These are phyloP conservation scores for Penicillium rolfsii DNA, from an alignment of 2,329 filamentous ascomycete species.

Conservation along the genomic window DNA sequence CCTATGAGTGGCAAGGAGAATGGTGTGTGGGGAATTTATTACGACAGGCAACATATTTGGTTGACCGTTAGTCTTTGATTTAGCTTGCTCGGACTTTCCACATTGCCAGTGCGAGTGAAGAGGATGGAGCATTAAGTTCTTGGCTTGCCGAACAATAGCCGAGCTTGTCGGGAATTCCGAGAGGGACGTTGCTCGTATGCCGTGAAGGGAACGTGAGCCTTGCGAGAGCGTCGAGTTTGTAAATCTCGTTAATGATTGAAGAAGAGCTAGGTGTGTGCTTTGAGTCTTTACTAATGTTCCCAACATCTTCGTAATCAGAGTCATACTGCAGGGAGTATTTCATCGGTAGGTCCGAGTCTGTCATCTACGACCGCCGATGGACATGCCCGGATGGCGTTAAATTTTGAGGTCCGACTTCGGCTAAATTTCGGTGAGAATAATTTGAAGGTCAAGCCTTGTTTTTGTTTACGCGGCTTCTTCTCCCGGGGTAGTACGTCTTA, in stretches of 20 bases:
- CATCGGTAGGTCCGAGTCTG: neutral
- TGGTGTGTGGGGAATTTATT: neutral
- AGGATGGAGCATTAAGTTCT: neutral
- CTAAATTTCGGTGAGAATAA: neutral
- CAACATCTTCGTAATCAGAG: too few species aligned
- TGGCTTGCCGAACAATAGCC: constrained; percentile 2
- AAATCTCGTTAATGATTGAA: too few species aligned
- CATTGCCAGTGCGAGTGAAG: neutral
- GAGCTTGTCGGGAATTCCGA: constrained; percentile 1
- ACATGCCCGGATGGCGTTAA: neutral
- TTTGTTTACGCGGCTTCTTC: neutral
- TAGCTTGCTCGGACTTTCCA: neutral
- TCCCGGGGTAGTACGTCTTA: neutral
- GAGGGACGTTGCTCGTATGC: neutral
- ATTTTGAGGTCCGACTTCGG: neutral
- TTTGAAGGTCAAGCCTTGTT: too few species aligned
- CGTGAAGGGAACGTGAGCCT: neutral
- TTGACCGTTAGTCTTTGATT: neutral
- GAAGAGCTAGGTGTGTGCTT: too few species aligned
- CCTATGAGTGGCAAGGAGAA: neutral
- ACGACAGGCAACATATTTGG: neutral
- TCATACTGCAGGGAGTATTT: neutral
- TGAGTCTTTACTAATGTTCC: too few species aligned
- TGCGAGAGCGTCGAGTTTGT: neutral
- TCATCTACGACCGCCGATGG: neutral